phyloP scores from a whole-genome alignment of 345 rosid genomes.

The Hirschfeldia incana region DNA sequence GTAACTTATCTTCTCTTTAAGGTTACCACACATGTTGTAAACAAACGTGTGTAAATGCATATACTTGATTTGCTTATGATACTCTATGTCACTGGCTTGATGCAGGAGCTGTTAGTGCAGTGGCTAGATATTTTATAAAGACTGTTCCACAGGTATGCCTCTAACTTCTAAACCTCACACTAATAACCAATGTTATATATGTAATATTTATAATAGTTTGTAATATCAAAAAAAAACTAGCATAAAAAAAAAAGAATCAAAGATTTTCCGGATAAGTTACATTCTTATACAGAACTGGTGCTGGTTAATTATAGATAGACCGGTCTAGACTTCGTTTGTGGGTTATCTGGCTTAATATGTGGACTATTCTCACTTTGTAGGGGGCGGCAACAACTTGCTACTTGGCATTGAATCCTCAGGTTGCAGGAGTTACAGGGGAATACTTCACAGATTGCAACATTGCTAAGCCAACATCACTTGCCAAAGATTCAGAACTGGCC shows the following conservation, averaged over 20 bases:
- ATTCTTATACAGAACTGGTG: not conserved
- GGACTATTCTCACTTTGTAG: conserved; percentile 28
- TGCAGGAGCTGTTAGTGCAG: conserved; percentile 36
- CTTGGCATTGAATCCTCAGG: conserved; percentile 64
- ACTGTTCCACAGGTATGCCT: conserved; percentile 36
- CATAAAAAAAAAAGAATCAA: too few relatives aligned
- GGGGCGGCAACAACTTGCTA: conserved; percentile 83
- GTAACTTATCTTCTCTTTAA: conserved; percentile 31
- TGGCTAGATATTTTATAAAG: conserved; percentile 32
- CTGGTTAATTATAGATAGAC: not conserved
- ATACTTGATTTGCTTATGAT: not conserved
- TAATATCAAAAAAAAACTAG: too few relatives aligned
- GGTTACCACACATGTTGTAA: not conserved
- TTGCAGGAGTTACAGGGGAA: conserved; percentile 51
- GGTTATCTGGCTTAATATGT: not conserved
- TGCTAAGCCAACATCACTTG: conserved; percentile 43
- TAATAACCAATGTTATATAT: not conserved
- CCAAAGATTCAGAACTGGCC: conserved; percentile 49
- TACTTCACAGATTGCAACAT: conserved; percentile 58
- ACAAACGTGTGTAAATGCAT: not conserved
- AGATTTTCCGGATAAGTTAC: too few relatives aligned
- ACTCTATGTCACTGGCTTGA: conserved; percentile 3
- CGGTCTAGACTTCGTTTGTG: not conserved
- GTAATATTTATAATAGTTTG: too few relatives aligned
- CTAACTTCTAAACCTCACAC: conserved; percentile 3